A percentile compares a stretch with the other conserved stretches of the same genome.
These are phyloP conservation scores for Penicillium nordicum DNA, from an alignment of 2,329 filamentous ascomycete genomes.

Conservation along the genomic window DNA sequence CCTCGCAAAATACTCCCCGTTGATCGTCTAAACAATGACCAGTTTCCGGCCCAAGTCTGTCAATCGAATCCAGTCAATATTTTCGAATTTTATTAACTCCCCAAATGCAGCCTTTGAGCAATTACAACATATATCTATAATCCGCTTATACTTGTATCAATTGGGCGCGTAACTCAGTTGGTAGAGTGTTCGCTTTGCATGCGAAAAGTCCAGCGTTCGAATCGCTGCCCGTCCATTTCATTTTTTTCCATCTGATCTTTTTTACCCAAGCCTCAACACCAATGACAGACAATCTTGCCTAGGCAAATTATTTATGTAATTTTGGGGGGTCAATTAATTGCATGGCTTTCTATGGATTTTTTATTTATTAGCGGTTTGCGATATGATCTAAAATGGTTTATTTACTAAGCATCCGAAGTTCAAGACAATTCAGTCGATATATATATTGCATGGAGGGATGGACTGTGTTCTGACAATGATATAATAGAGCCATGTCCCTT, in stretches of 20 bases:
- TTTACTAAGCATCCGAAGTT: no score
- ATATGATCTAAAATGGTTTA: no score
- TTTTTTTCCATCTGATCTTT: not conserved
- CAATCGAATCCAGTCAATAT: no score
- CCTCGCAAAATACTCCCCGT: not conserved
- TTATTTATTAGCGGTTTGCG: no score
- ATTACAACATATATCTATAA: fast-evolving
- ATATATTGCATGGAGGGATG: no score
- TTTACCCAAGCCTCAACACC: no score
- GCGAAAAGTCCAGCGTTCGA: conserved; percentile 11
- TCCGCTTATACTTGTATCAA: not conserved
- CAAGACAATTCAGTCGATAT: no score
- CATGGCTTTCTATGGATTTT: not conserved
- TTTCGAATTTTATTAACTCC: no score
- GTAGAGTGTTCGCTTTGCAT: conserved; percentile 23
- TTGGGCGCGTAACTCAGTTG: conserved; percentile 7
- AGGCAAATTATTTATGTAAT: fast-evolving
- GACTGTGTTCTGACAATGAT: no score
- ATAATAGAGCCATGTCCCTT: no score
- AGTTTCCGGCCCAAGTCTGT: not conserved
- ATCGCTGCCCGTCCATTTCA: not conserved
- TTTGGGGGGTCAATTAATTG: not conserved
- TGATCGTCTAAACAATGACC: not conserved
- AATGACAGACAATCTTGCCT: no score
- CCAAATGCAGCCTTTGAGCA: fast-evolving